Conservation (phyloP, 139 green algal species). For the Closterium sp. region DNA sequence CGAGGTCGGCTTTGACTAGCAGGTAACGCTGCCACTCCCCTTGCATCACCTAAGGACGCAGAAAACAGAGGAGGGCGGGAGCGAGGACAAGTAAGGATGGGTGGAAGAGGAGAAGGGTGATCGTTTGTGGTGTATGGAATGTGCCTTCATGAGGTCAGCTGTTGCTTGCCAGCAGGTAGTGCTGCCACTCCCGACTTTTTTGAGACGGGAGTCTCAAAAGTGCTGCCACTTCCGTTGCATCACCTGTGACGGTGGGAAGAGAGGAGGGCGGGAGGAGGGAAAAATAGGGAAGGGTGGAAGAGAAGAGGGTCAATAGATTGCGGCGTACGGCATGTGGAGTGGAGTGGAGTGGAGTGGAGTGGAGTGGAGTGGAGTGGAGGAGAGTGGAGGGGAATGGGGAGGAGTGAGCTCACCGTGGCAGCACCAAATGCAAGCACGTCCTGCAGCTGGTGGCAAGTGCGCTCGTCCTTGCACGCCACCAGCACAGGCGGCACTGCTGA, state of each 20-base stretch:
- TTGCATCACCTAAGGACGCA: not conserved
- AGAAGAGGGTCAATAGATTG: no score
- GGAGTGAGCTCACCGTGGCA: not conserved
- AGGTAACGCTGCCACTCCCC: conserved; percentile 20
- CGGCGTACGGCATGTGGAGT: no score
- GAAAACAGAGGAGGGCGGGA: no score
- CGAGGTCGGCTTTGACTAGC: conserved; percentile 9
- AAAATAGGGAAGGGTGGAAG: no score
- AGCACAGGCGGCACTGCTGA: conserved; percentile 1
- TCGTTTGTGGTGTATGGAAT: no score
- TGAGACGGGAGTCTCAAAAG: no score
- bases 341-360: no score
- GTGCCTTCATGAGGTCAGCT: not conserved
- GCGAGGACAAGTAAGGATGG: no score
- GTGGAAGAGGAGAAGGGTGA: no score
- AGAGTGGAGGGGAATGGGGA: no score
- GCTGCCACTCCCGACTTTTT: conserved; percentile 20
- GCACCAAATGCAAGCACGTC: conserved; percentile 6
- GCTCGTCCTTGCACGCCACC: conserved; percentile 30
- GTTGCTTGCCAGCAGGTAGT: conserved; percentile 16
- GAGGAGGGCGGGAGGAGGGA: no score
- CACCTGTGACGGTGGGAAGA: not conserved
- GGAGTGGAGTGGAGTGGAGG: no score
- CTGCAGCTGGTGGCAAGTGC: conserved; percentile 25
- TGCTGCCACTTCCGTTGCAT: not conserved